Evolutionary conservation across 495 filamentous ascomycete species (phyloP).

Genomic region (Pseudotulostoma volvatum): DNA sequence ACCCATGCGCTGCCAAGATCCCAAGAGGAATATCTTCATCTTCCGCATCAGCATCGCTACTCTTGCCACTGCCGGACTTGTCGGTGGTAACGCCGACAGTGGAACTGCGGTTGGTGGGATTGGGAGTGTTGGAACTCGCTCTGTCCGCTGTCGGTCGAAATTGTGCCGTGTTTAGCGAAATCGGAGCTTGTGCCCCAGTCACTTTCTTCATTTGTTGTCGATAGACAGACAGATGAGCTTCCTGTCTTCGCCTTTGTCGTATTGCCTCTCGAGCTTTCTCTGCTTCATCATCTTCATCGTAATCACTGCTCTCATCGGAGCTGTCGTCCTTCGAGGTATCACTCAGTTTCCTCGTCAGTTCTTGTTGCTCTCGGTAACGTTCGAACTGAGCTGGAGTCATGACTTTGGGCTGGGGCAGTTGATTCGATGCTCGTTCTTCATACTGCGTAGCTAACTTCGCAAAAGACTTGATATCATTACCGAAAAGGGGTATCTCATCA

Average conservation of each 20-base stretch:
- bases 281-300: conserved; percentile 67
- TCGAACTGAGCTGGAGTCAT: conserved; percentile 88
- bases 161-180: conserved; percentile 10
- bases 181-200: conserved; percentile 52
- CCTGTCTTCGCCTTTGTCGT: conserved; percentile 71
- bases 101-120: conserved; percentile 19
- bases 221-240: conserved; percentile 80
- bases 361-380: conserved; percentile 63
- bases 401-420: conserved; percentile 44
- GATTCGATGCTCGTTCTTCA: conserved; percentile 24
- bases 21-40: conserved; percentile 81
- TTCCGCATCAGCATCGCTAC: conserved; percentile 49
- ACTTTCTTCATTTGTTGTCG: conserved; percentile 96
- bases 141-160: conserved; percentile 26
- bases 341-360: conserved; percentile 39
- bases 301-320: conserved; percentile 32
- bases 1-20: conserved; percentile 82
- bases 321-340: conserved; percentile 32
- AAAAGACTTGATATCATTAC: conserved; percentile 20
- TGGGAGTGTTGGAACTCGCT: conserved; percentile 30
- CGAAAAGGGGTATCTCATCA: conserved; percentile 33
- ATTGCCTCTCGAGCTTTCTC: conserved; percentile 58
- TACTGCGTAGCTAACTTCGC: conserved; percentile 37
- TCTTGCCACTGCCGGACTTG: conserved; percentile 28
- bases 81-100: conserved; percentile 16